phyloP scores from a whole-genome alignment of 192 early-diverging fungal genomes.

The Linnemannia elongata region DNA sequence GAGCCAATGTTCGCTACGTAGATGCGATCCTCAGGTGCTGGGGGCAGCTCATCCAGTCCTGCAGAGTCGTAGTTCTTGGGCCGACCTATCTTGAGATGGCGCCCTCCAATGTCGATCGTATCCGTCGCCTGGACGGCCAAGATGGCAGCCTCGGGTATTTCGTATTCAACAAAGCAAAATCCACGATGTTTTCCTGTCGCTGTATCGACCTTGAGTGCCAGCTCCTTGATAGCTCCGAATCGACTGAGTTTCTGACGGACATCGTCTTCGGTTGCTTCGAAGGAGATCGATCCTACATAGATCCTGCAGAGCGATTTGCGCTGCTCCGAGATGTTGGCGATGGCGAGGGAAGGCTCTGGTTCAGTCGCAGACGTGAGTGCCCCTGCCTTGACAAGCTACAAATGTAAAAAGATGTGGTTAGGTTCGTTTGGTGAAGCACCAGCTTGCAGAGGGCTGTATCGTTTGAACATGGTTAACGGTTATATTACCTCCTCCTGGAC shows the following conservation, averaged over 20 bases:
- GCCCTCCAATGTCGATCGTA: slow-evolving; percentile 85
- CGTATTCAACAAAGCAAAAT: slow-evolving; percentile 93
- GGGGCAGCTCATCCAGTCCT: slow-evolving; percentile 72
- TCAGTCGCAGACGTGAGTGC: slow-evolving; percentile 30
- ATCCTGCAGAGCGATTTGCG: slow-evolving; percentile 62
- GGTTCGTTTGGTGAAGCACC: background rate
- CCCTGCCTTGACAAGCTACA: slow-evolving; percentile 36
- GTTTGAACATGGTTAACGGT: no score
- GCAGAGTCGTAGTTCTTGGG: slow-evolving; percentile 85
- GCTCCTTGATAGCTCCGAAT: slow-evolving; percentile 81
- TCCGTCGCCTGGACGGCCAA: slow-evolving; percentile 87
- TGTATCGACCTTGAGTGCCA: slow-evolving; percentile 87
- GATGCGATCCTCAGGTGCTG: slow-evolving; percentile 74
- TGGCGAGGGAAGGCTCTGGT: slow-evolving; percentile 44
- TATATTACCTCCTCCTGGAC: slow-evolving; percentile 46
- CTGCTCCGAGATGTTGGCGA: slow-evolving; percentile 42
- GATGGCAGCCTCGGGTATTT: slow-evolving; percentile 86
- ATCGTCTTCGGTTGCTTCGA: slow-evolving; percentile 86
- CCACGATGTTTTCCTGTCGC: slow-evolving; percentile 84
- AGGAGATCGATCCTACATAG: slow-evolving; percentile 90
- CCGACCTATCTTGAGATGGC: slow-evolving; percentile 85
- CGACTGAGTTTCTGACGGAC: slow-evolving; percentile 82
- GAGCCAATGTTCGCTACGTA: slow-evolving; percentile 91
- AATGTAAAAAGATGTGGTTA: background rate
- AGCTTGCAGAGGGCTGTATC: background rate